Base-by-base conservation (phyloP, 495 filamentous ascomycete species). In the Hypoxylon lienhwacheense region DNA sequence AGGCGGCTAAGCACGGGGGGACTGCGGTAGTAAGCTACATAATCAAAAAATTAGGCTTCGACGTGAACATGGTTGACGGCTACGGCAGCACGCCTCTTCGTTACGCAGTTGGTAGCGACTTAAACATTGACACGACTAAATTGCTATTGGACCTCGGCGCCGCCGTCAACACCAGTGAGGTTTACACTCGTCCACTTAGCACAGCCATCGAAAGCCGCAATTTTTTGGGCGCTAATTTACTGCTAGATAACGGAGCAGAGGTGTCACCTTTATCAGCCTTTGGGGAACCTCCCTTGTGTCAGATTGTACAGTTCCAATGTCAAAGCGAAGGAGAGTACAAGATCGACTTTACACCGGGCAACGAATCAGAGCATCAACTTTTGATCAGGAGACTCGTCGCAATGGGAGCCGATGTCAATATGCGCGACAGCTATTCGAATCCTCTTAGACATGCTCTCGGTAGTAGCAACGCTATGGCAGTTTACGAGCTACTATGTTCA, bases 121-220 rank as follows among this genome's bases (percentile, higher is more conserved):
- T n/a, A n/a, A 53, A 48, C 19, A 5, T 4, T 7, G 7, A 14
- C 20, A 42, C 21, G 8, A 48, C 53, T 21, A 12, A 37, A 12
- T 24, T 10, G 12, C 3, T 59, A 7, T 16, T 53, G 7, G 17
- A 43, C 7, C 48, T 53, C 14, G 55, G 55, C 39, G 55, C 55
- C 19, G 36, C 43, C 8, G 33, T 41, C n/a, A 34, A 53, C 7
- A 17, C n/a, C n/a, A n/a, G n/a, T n/a, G n/a, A n/a, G n/a, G n/a
- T n/a, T n/a, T n/a, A n/a, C n/a, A n/a, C n/a, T n/a, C n/a, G n/a
- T n/a, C n/a, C n/a, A n/a, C n/a, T n/a, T n/a, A n/a, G n/a, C n/a
- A n/a, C n/a, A n/a, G n/a, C n/a, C n/a, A n/a, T n/a, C n/a, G n/a
- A n/a, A n/a, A n/a, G n/a, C n/a, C n/a, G n/a, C n/a, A n/a, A n/a